Evolutionary conservation across 208 protist genomes (phyloP).

Genomic region (Wallacemonas sp.): DNA sequence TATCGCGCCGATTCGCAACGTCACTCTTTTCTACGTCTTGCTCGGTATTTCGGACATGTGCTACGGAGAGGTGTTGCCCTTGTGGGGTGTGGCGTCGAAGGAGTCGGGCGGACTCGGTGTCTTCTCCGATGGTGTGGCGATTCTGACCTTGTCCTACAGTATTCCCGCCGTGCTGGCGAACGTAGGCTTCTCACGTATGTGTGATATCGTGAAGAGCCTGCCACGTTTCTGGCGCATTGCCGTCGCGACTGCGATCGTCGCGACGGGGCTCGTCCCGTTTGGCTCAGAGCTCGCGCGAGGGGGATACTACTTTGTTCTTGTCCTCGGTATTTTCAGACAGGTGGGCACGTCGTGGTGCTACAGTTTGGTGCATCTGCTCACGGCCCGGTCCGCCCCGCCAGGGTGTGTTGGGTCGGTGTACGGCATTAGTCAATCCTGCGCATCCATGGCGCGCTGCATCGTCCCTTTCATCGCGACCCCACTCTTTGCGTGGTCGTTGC

Average conservation of each 20-base stretch:
- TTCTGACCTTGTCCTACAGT: conserved; percentile 36
- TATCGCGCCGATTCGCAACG: conserved; percentile 29
- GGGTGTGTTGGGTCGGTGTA: conserved; percentile 47
- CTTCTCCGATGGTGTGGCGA: conserved; percentile 32
- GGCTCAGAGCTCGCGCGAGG: conserved; percentile 11
- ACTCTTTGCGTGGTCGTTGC: conserved; percentile 61
- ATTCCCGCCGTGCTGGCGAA: conserved; percentile 52
- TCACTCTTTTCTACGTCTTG: conserved; percentile 59
- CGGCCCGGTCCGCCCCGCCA: conserved; percentile 39
- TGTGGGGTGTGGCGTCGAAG: conserved; percentile 51
- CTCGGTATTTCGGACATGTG: conserved; percentile 47
- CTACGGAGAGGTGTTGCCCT: conserved; percentile 55
- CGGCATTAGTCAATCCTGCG: conserved; percentile 51
- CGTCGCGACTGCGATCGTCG: conserved; percentile 8
- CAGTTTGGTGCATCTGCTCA: conserved; percentile 44
- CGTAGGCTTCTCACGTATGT: conserved; percentile 38
- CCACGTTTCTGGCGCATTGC: conserved; percentile 33
- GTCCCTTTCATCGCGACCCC: conserved; percentile 46
- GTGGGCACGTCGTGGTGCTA: conserved; percentile 41
- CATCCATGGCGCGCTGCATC: conserved; percentile 45
- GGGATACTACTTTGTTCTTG: conserved; percentile 34
- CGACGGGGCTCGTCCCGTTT: conserved; percentile 24
- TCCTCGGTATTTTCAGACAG: conserved; percentile 37
- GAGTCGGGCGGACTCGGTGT: conserved; percentile 40
- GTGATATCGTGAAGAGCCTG: conserved; percentile 20